Evolutionary conservation across 2,329 filamentous ascomycete genomes (phyloP).

Genomic region (Paecilomyces dactylethromorphus): DNA sequence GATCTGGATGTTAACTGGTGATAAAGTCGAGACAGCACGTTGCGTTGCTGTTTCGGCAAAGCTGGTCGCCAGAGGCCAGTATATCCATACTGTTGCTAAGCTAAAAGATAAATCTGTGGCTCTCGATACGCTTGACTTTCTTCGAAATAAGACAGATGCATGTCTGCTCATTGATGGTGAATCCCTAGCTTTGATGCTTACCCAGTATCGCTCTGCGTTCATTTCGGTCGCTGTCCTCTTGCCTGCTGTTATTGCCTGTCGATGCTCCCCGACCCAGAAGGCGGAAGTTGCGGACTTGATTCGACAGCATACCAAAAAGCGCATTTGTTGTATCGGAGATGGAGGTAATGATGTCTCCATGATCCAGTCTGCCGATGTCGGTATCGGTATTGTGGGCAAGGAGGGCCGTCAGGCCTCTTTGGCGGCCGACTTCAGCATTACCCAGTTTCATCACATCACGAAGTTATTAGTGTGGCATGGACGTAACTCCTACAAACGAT

Average conservation of each 20-base stretch:
- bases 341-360: conserved; percentile 98
- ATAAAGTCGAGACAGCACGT: conserved; percentile 95
- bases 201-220: conserved; percentile 75
- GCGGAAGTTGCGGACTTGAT: conserved; percentile 89
- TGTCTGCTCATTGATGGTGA: conserved; percentile 94
- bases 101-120: conserved; percentile 76
- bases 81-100: conserved; percentile 88
- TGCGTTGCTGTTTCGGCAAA: conserved; percentile 95
- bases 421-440: conserved; percentile 93
- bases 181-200: conserved; percentile 75
- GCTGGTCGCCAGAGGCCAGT: conserved; percentile 85
- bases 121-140: conserved; percentile 80
- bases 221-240: conserved; percentile 81
- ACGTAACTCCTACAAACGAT: conserved; percentile 92
- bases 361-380: conserved; percentile 97
- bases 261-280: conserved; percentile 95
- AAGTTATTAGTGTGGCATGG: conserved; percentile 99
- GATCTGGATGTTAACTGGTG: conserved; percentile 99
- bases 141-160: conserved; percentile 76
- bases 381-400: conserved; percentile 96
- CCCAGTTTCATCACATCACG: conserved; percentile 88
- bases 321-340: conserved; percentile 95
- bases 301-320: conserved; percentile 84
- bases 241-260: conserved; percentile 89
- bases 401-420: conserved; percentile 92